A percentile compares a stretch with the other conserved stretches of the same genome.
Evolutionary conservation across 495 filamentous ascomycete species (phyloP).

Genomic region (Penicillium waksmanii): DNA sequence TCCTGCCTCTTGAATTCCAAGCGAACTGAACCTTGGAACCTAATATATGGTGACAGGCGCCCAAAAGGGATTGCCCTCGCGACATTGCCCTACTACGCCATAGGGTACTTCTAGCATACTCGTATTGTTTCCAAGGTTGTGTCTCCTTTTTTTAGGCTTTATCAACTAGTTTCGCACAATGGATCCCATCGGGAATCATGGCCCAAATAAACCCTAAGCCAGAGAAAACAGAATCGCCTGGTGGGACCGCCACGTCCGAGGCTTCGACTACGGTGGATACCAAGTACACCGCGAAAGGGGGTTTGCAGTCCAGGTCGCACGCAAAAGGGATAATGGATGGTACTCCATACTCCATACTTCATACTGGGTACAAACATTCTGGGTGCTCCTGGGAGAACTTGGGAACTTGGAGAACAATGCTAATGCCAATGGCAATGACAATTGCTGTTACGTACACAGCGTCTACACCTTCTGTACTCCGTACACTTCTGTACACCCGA

Average conservation of each 20-base stretch:
- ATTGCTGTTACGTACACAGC: not conserved
- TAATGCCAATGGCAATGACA: too few species aligned
- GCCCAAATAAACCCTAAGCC: conserved; percentile 17
- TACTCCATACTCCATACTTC: not conserved
- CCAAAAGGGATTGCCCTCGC: not conserved
- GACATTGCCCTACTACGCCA: too few species aligned
- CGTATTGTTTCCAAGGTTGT: not conserved
- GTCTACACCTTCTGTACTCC: not conserved
- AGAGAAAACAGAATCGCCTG: conserved; percentile 9
- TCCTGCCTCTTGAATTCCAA: too few species aligned
- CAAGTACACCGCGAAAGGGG: conserved; percentile 4
- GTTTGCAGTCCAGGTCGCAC: conserved; percentile 5
- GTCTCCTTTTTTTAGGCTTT: not conserved
- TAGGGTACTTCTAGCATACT: too few species aligned
- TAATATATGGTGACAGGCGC: not conserved
- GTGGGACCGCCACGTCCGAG: conserved; percentile 26
- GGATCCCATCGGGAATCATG: not conserved
- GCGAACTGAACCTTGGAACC: not conserved
- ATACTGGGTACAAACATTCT: not conserved
- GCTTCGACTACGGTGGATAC: conserved; percentile 18
- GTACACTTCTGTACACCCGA: too few species aligned
- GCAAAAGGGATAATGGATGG: not conserved
- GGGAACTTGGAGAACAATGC: too few species aligned
- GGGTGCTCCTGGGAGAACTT: not conserved
- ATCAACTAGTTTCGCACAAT: conserved; percentile 3